Percentiles rank a stretch among this genome's conserved stretches.
Conservation (phyloP, 495 filamentous ascomycete species). For the Neurospora sp. region DNA sequence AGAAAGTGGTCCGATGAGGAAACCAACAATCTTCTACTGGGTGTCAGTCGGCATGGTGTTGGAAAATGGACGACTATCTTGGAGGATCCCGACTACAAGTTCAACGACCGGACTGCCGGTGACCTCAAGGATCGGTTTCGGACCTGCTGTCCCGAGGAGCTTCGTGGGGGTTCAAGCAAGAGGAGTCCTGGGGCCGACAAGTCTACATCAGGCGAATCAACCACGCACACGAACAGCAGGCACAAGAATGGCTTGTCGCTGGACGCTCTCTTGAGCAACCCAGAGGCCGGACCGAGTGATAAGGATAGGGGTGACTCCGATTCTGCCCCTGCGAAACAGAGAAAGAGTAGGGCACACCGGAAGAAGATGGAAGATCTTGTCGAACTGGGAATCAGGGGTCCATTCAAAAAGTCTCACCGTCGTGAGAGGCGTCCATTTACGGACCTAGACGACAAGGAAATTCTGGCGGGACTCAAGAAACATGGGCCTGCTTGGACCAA, state of each 20-base stretch:
- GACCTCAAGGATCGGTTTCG: slow-evolving; percentile 84
- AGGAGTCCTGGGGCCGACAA: slow-evolving; percentile 7
- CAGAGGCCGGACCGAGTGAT: slow-evolving; percentile 19
- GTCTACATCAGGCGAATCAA: background rate
- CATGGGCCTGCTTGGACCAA: slow-evolving; percentile 74
- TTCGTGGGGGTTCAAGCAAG: slow-evolving; percentile 27
- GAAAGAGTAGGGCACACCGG: slow-evolving; percentile 42
- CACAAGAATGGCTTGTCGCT: slow-evolving; percentile 30
- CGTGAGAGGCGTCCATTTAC: slow-evolving; percentile 56
- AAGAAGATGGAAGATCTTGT: slow-evolving; percentile 45
- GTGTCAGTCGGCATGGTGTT: slow-evolving; percentile 71
- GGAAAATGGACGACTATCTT: slow-evolving; percentile 83
- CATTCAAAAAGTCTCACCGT: slow-evolving; percentile 45
- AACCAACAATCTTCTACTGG: slow-evolving; percentile 63
- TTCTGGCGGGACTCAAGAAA: slow-evolving; percentile 62
- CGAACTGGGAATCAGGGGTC: slow-evolving; percentile 44
- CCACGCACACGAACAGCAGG: slow-evolving; percentile 8
- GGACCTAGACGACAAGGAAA: slow-evolving; percentile 62
- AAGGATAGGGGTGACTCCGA: slow-evolving; percentile 9
- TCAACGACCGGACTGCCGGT: slow-evolving; percentile 64
- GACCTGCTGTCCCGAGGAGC: slow-evolving; percentile 59
- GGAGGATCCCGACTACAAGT: slow-evolving; percentile 60
- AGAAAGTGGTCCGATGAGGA: slow-evolving; percentile 78
- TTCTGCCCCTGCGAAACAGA: slow-evolving; percentile 19
- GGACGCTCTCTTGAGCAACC: slow-evolving; percentile 38